phyloP scores from a whole-genome alignment of 164 flowering plant species.

The Paratinospora sagittata region DNA sequence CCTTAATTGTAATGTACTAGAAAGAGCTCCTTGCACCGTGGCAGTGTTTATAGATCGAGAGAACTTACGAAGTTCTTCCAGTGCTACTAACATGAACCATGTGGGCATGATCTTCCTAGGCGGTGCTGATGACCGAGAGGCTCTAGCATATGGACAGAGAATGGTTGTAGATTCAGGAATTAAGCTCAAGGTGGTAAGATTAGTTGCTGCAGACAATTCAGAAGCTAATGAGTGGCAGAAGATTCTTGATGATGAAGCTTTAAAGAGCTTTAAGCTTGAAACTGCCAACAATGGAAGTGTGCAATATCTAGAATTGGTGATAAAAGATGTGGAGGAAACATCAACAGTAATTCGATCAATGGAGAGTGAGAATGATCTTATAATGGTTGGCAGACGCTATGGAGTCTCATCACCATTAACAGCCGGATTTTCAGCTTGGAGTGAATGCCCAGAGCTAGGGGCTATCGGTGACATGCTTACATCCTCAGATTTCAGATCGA shows the following conservation, averaged over 20 bases:
- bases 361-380: constrained; percentile 27
- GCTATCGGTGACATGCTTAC: constrained; percentile 43
- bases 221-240: constrained; percentile 13
- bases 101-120: constrained; percentile 42
- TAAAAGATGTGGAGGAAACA: constrained; percentile 30
- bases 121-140: constrained; percentile 46
- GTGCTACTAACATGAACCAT: constrained; percentile 1
- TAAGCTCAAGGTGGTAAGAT: constrained; percentile 28
- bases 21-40: constrained; percentile 43
- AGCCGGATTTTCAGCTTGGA: constrained; percentile 39
- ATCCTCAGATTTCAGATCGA: constrained; percentile 21
- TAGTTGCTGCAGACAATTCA: constrained; percentile 4
- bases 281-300: constrained; percentile 21
- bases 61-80: background rate
- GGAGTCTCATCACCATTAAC: constrained; percentile 7
- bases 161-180: constrained; percentile 32
- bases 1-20: constrained; percentile 35
- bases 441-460: constrained; percentile 49
- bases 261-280: constrained; percentile 17
- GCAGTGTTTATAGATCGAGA: constrained; percentile 47
- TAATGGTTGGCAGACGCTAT: constrained; percentile 43
- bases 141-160: constrained; percentile 36
- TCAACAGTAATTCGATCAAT: constrained; percentile 8
- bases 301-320: constrained; percentile 29
- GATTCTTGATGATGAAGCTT: constrained; percentile 19